These are phyloP conservation scores for Sporothrix phasma DNA, from an alignment of 2,329 filamentous ascomycete species.

Conservation along the genomic window DNA sequence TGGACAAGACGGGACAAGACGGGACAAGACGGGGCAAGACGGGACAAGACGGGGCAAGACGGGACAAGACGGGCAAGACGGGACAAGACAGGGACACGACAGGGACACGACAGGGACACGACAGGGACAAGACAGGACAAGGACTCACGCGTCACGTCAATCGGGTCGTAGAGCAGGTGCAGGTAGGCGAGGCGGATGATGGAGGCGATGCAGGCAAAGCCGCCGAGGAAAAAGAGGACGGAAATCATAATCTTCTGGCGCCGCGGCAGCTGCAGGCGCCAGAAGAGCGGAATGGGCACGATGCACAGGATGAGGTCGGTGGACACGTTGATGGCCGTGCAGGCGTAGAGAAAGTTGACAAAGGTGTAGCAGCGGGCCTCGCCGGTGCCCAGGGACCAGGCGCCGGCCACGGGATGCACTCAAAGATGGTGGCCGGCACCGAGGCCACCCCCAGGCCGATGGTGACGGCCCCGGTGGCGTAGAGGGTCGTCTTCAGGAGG, in stretches of 20 bases:
- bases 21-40: not conserved
- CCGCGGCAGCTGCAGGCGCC: conserved; percentile 22
- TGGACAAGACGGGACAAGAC: not conserved
- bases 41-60: too few relatives aligned
- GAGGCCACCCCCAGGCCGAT: conserved; percentile 21
- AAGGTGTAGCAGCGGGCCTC: conserved; percentile 22
- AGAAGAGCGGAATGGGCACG: conserved; percentile 25
- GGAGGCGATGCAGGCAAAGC: conserved; percentile 23
- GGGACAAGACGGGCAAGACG: not conserved
- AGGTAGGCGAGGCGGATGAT: conserved; percentile 23
- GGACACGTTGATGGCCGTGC: conserved; percentile 23
- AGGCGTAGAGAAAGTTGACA: conserved; percentile 23
- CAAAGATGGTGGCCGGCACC: conserved; percentile 23
- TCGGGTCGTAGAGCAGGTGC: conserved; percentile 17
- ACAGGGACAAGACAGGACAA: not conserved
- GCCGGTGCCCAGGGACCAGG: conserved; percentile 23
- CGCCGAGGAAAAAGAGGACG: conserved; percentile 23
- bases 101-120: too few relatives aligned
- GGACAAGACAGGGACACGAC: not conserved
- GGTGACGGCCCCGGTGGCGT: conserved; percentile 25
- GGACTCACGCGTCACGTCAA: conserved; percentile 26
- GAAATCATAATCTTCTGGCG: conserved; percentile 23
- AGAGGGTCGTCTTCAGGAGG: conserved; percentile 23
- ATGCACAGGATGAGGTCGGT: conserved; percentile 25
- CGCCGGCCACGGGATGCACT: conserved; percentile 22